Evolutionary conservation across 2,329 filamentous ascomycete genomes (phyloP), one percentile per base, ranked within the genome.

Genomic region (Fonsecaea pedrosoi): DNA sequence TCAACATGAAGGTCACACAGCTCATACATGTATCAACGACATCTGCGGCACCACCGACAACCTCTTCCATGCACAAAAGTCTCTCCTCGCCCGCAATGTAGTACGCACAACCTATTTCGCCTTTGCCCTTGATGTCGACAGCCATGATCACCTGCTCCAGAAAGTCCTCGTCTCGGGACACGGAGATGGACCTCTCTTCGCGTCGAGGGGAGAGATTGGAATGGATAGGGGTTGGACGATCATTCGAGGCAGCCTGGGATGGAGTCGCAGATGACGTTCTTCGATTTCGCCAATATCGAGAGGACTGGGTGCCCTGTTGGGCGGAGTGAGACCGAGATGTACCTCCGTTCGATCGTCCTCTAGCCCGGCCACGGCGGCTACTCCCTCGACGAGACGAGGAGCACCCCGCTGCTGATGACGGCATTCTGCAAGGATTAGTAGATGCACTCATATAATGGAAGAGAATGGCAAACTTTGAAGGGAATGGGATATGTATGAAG

Each of bases 71-170:
- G 53, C 97, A 83, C 66, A 86, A 90, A 3, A 97, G 78, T 40
- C 84, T 87, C 73, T 91, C 89, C 45, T 92, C 87, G 32, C 84
- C 80, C 5, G 89, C 88, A 55, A 89, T 82, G 75, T 94, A 97
- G 75, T 94, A 96, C 54, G 92, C 90, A 76, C 93, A 97, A 0
- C 94, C 94, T 18, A 97, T 83, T 0, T 85, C 88, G 0, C 86
- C 88, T 35, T 86, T 85, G n/a, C 89, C 85, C 69, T 85, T 87
- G 76, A 94, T 83, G 66, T 96, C 89, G 30, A 97, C 81, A 0
- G 92, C 91, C 87, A 96, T 92, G 65, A 96, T 85, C 32, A 92
- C 79, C 74, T 95, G 91, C 64, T 86, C 85, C 42, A 88, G 75
- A 0, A 80, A 75, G 64, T 89, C 86, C 40, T 82, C 80, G 21